These are phyloP conservation scores for Coelastrella sp. DNA, from an alignment of 139 green algal species.

Conservation along the genomic window DNA sequence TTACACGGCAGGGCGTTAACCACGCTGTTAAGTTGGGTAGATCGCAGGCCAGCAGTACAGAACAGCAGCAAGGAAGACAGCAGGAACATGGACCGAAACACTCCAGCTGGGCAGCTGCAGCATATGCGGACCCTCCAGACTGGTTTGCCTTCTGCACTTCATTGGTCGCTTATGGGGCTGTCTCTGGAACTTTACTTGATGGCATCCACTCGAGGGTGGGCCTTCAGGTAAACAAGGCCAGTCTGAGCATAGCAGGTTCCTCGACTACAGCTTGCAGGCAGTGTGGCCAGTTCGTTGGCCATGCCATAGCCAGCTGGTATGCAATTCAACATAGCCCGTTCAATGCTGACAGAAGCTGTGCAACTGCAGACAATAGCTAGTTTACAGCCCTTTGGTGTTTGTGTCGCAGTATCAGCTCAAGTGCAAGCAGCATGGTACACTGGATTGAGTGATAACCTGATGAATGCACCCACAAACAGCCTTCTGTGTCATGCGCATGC, in stretches of 20 bases:
- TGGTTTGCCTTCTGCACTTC: neutral
- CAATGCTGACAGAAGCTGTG: too few relatives aligned
- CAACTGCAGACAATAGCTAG: too few relatives aligned
- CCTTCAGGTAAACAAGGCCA: constrained; percentile 24
- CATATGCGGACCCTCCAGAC: constrained; percentile 1
- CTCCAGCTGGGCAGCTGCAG: neutral
- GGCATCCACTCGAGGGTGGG: constrained; percentile 64
- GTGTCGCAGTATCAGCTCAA: too few relatives aligned
- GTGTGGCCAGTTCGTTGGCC: neutral
- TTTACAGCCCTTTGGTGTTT: too few relatives aligned
- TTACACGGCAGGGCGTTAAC: too few relatives aligned
- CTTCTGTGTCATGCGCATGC: too few relatives aligned
- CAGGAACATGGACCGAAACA: neutral
- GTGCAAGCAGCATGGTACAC: too few relatives aligned
- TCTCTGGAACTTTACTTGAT: constrained; percentile 63
- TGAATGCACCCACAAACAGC: too few relatives aligned
- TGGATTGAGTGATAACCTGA: too few relatives aligned
- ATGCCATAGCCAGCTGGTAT: too few relatives aligned
- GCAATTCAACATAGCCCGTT: too few relatives aligned
- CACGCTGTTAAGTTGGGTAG: too few relatives aligned
- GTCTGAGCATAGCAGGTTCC: neutral
- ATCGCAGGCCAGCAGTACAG: neutral
- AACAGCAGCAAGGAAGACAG: neutral
- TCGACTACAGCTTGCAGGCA: neutral
- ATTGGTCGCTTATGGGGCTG: constrained; percentile 29